Base-by-base conservation (phyloP, 2,329 filamentous ascomycete species). In the Aplosporella prunicola region DNA sequence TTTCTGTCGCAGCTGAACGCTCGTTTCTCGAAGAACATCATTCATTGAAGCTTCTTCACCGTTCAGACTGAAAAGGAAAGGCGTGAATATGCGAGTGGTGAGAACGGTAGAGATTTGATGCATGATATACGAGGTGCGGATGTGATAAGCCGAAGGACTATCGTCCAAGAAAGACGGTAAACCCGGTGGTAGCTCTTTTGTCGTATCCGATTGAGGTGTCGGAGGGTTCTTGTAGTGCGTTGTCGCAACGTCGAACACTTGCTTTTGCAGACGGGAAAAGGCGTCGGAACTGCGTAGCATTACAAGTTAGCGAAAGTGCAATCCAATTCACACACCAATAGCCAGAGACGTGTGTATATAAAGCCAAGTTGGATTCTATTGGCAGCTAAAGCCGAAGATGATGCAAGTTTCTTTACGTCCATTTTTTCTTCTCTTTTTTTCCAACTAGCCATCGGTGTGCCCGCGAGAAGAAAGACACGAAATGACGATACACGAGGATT, bases 31-130 rank as follows among this genome's bases (percentile, higher is more conserved):
- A 52, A 76, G 71, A 43, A 72, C 62, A 16, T 35, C 35, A 6
- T 25, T 31, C 6, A 26, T 40, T 8, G 32, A 16, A 20, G 35
- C 38, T 9, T 23, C 22, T 8, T 29, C 23, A 3, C 64, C 67
- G 43, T 74, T 70, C 3, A 73, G 56, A 17, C 68, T 72, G 55
- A 76, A 76, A 16, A 76, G 47, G 57, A 74, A 76, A 1, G 71
- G 72, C 17, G 70, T 67, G 55, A 75, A 75, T 23, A 75, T 68
- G 24, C 69, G 63, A 47, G 67, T 68, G 6, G 67, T 72, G 35
- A 76, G 56, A n/a, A 71, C 66, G 39, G 67, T 71, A 10, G 70
- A 73, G 27, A 76, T 61, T n/a, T 68, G 62, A 46, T 73, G 70
- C 40, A 71, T 66, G 18, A 74, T 57, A 46, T 73, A 74, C 15